A percentile compares a stretch with the other conserved stretches of the same genome.
Evolutionary conservation across 192 early-diverging fungal species (phyloP).

Genomic region (Oehlia diaphana): DNA sequence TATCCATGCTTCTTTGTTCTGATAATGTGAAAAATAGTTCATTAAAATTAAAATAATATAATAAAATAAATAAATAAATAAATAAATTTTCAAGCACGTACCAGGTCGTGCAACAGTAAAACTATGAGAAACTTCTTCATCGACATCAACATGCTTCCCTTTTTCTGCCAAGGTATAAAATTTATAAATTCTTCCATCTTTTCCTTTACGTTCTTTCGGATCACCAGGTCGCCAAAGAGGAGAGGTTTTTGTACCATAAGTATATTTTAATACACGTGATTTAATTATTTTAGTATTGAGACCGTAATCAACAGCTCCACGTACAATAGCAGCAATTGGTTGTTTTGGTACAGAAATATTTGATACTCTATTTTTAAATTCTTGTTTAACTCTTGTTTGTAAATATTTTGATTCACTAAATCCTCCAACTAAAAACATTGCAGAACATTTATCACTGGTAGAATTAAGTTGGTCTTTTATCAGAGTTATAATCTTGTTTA

Average conservation of each 20-base stretch:
- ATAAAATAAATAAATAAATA: no score
- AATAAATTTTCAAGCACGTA: neutral
- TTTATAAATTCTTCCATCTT: neutral
- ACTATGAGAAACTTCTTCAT: neutral
- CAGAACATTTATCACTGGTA: conserved; percentile 32
- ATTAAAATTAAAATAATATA: neutral
- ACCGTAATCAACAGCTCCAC: conserved; percentile 50
- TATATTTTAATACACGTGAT: conserved; percentile 13
- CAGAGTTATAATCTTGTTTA: conserved; percentile 39
- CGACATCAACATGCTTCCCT: conserved; percentile 10
- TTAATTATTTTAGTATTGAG: conserved; percentile 7
- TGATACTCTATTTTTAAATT: conserved; percentile 41
- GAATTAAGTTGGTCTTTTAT: conserved; percentile 46
- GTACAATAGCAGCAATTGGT: conserved; percentile 50
- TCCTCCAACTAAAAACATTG: conserved; percentile 53
- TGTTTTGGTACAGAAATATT: conserved; percentile 52
- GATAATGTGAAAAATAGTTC: neutral
- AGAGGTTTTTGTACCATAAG: conserved; percentile 17
- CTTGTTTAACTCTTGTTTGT: conserved; percentile 43
- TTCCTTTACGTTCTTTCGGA: neutral
- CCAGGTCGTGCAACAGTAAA: neutral
- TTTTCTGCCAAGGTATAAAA: neutral
- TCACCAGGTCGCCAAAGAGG: conserved; percentile 7
- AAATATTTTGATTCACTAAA: conserved; percentile 52
- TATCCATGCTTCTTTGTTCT: neutral